Evolutionary conservation across 1,139 yeast genomes (phyloP).

Genomic region (Geotrichum siamense): DNA sequence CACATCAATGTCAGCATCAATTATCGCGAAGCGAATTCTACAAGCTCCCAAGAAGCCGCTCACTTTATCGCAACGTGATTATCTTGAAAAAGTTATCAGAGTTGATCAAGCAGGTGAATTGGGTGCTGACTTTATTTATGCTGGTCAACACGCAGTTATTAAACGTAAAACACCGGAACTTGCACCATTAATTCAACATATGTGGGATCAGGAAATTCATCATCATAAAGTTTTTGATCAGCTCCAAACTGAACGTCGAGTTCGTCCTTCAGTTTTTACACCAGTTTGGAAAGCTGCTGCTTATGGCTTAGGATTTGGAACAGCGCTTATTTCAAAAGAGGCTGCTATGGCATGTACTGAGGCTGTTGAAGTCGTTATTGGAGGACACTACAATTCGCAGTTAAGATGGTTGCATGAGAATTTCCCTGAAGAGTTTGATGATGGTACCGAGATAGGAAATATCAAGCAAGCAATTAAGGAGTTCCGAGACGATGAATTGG

Average conservation of each 20-base stretch:
- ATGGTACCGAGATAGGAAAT: slow-evolving; percentile 48
- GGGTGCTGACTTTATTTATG: slow-evolving; percentile 92
- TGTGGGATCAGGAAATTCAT: slow-evolving; percentile 97
- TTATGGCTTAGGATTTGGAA: slow-evolving; percentile 72
- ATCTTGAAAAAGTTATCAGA: slow-evolving; percentile 66
- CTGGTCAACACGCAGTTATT: slow-evolving; percentile 80
- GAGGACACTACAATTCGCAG: slow-evolving; percentile 90
- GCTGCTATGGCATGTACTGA: slow-evolving; percentile 99
- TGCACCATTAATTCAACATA: slow-evolving; percentile 68
- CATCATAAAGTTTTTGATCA: slow-evolving; percentile 81
- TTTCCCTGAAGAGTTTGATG: slow-evolving; percentile 40
- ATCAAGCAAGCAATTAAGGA: slow-evolving; percentile 59
- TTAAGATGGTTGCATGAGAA: slow-evolving; percentile 52
- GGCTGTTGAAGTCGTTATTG: slow-evolving; percentile 97
- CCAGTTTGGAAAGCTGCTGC: slow-evolving; percentile 96
- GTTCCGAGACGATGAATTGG: slow-evolving; percentile 92
- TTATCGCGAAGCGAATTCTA: slow-evolving; percentile 15
- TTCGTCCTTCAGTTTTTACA: slow-evolving; percentile 82
- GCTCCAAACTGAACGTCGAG: slow-evolving; percentile 68
- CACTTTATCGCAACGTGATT: slow-evolving; percentile 42
- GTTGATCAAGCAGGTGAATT: slow-evolving; percentile 98
- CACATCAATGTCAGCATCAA: slow-evolving; percentile 7
- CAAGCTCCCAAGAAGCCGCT: slow-evolving; percentile 17
- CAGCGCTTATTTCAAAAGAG: slow-evolving; percentile 82
- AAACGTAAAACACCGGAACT: slow-evolving; percentile 55